Evolutionary conservation across 768 basidiomycete genomes (phyloP).

Genomic region (Porpolomopsis calyptriformis): DNA sequence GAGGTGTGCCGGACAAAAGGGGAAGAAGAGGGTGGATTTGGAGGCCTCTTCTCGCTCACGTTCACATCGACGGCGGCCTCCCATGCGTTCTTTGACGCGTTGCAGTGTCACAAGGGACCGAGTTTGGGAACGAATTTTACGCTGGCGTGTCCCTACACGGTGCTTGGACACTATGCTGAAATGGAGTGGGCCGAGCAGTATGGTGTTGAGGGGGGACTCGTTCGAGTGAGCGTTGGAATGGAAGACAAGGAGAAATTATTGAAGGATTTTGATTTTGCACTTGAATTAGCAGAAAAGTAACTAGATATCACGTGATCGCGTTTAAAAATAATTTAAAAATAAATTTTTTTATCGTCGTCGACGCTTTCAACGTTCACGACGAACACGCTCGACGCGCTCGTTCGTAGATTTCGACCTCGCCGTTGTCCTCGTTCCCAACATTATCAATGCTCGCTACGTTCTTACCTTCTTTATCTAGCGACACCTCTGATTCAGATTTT

Average conservation of each 20-base stretch:
- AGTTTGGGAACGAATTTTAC: constrained; percentile 94
- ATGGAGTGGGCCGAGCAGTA: constrained; percentile 84
- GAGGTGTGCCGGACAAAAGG: constrained; percentile 47
- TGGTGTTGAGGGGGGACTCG: constrained; percentile 75
- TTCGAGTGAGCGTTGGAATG: constrained; percentile 86
- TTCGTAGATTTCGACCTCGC: no score
- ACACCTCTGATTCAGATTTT: background rate
- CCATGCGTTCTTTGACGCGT: constrained; percentile 71
- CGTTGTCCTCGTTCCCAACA: no score
- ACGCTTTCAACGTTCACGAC: background rate
- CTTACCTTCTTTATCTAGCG: no score
- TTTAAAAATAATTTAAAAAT: background rate
- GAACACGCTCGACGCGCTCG: background rate
- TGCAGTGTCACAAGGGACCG: constrained; percentile 83
- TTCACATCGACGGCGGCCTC: constrained; percentile 65
- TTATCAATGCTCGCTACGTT: no score
- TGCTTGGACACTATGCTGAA: constrained; percentile 84
- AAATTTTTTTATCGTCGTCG: background rate
- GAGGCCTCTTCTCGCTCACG: constrained; percentile 79
- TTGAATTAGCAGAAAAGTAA: constrained; percentile 57
- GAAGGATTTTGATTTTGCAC: constrained; percentile 47
- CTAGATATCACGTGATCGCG: background rate
- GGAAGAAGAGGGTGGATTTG: constrained; percentile 49
- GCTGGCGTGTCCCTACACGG: constrained; percentile 84
- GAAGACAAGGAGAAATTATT: constrained; percentile 57